phyloP scores from a whole-genome alignment of 306 rosid genomes.

The Fragaria ananassa region DNA sequence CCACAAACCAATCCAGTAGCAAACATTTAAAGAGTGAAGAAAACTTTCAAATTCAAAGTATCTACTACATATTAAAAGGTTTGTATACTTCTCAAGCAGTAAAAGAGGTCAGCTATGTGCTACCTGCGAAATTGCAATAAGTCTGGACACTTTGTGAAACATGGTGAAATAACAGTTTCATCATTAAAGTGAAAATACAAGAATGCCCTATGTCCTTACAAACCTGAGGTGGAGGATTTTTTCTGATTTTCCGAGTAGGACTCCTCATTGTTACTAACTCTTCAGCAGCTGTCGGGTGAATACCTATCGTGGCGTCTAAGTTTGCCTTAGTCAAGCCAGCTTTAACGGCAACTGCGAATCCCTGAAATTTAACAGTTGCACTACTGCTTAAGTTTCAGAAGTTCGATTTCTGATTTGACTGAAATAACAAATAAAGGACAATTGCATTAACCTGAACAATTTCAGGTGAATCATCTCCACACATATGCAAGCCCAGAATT shows the following conservation, averaged over 20 bases:
- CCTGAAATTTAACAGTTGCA: slow-evolving; percentile 47
- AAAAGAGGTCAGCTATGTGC: not conserved
- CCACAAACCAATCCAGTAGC: slow-evolving; percentile 7
- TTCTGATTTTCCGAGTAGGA: slow-evolving; percentile 72
- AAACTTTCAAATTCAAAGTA: not conserved
- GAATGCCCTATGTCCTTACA: slow-evolving; percentile 22
- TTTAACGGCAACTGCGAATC: slow-evolving; percentile 91
- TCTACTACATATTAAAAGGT: not conserved
- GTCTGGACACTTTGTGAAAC: not conserved
- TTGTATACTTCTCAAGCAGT: not conserved
- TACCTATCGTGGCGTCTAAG: slow-evolving; percentile 84
- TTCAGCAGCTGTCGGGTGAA: slow-evolving; percentile 96
- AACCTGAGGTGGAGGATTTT: slow-evolving; percentile 56
- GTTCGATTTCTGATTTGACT: not conserved
- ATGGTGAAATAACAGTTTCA: not conserved
- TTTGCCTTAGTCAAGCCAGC: slow-evolving; percentile 91
- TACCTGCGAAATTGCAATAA: not conserved
- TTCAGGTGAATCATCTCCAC: slow-evolving; percentile 95
- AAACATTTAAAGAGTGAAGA: not conserved
- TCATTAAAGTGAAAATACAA: slow-evolving; percentile 12
- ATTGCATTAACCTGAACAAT: slow-evolving; percentile 67
- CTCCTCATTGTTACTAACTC: slow-evolving; percentile 93
- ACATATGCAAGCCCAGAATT: slow-evolving; percentile 84
- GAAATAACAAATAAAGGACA: slow-evolving; percentile 20
- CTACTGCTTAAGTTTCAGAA: slow-evolving; percentile 17